Base-by-base conservation (phyloP, 2,329 filamentous ascomycete species). In the Ampelomyces quisqualis region DNA sequence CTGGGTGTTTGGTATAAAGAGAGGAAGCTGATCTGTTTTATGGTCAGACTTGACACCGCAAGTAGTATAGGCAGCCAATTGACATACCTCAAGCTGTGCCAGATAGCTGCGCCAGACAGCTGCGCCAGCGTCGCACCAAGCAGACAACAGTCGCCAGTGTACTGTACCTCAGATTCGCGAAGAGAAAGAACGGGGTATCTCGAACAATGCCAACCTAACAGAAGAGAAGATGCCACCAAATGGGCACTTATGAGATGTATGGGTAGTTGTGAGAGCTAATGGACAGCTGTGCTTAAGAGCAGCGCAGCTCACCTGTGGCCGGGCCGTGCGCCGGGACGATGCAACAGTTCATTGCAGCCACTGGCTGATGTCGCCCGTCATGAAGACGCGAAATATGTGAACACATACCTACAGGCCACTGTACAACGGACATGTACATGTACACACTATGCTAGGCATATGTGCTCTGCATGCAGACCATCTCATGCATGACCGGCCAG, bases 261-360 rank as follows among this genome's bases (percentile, higher is more conserved):
- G 31, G 29, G 33, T 26, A 30, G 31, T 23, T 49, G 33, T 46
- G 31, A 17, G 51, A 59, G 55, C 51, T 65, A 66, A 46, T 61
- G 62, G 62, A 58, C 64, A 67, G 62, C 60, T 67, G 62, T 64
- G 55, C 60, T 58, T 58, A 50, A 63, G 46, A 54, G 22, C 47
- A n/a, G n/a, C n/a, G n/a, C n/a, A n/a, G n/a, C n/a, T n/a, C n/a
- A n/a, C n/a, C n/a, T n/a, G n/a, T 57, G 51, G 55, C 37, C 61
- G 60, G 57, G 42, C 62, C 53, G 54, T 61, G 64, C 64, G 43
- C 52, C 28, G 35, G 35, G 30, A 47, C 40, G 45, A 32, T 50
- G 44, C 34, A 45, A 47, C 51, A 48, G 34, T 37, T 40, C 18
- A 40, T 34, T 34, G 47, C 40, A 39, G 41, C 53, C 47, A 39